Evolutionary conservation across 208 protist genomes (phyloP), one percentile per base, ranked within the genome.

Genomic region (Leishmania braziliensis): DNA sequence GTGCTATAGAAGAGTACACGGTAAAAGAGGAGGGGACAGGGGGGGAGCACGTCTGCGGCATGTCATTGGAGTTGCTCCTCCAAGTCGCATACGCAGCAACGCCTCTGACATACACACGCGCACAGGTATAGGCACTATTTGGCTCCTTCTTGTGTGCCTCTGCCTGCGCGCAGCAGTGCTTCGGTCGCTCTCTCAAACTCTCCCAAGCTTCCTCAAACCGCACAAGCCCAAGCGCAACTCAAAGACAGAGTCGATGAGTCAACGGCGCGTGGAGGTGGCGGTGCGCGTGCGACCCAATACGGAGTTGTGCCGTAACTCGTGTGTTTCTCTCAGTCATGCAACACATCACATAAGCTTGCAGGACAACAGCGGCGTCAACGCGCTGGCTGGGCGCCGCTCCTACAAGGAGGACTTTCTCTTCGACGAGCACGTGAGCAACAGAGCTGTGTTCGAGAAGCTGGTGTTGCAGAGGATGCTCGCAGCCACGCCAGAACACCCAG

Each of bases 211-310:
- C 23, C 18, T 8, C 5, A 16, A 73, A 33, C 12, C 23, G 20
- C 20, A 51, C 46, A 5, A 73, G 53, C 2, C 69, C 5, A 76
- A 43, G 6, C 18, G 53, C 4, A 20, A n/a, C 48, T 23, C 18
- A 12, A 46, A 6, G 2, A 60, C 29, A 5, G 26, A 6, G 33
- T 5, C 23, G 4, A 81, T 82, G 66, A 88, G 88, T 77, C 76
- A 84, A 56, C 92, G 92, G 0, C 82, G 92, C 20, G 91, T 95
- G 3, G 88, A 93, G 69, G 91, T 97, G 53, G 92, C 84, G 9
- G 88, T 95, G 65, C 92, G 94, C 29, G 86, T 94, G 5, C 92
- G 93, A 16, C 86, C 90, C 1, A 63, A 83, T 5, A 80, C 85
- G 1, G 75, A 75, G 5, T 43, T 29, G 26, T 50, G 76, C 39